Conservation (phyloP, 306 rosid species). For the Fagus sylvatica region DNA sequence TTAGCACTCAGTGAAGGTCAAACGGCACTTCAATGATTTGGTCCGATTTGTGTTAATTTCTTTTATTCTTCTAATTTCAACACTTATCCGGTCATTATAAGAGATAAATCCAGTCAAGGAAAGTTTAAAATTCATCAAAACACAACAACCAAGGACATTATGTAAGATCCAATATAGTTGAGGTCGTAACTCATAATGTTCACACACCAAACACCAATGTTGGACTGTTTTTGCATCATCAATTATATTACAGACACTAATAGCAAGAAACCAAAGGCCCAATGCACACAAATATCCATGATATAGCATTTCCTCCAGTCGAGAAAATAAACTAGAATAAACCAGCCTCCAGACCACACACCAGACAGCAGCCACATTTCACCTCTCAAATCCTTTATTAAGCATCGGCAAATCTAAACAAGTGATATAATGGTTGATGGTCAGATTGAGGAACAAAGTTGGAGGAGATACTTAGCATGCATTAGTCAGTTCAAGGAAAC, state of each 20-base stretch:
- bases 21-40: too few species aligned
- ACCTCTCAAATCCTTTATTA: not conserved
- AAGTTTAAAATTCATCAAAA: too few species aligned
- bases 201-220: not conserved
- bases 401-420: constrained; percentile 29
- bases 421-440: not conserved
- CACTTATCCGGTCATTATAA: too few species aligned
- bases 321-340: constrained; percentile 5
- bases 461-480: not conserved
- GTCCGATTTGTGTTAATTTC: too few species aligned
- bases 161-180: not conserved
- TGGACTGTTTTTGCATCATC: not conserved
- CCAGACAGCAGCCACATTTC: not conserved
- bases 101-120: too few species aligned
- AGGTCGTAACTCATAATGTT: not conserved
- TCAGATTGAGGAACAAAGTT: not conserved
- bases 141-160: not conserved
- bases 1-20: too few species aligned
- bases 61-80: too few species aligned
- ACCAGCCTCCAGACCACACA: not conserved
- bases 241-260: not conserved
- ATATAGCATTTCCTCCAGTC: not conserved
- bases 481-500: not conserved
- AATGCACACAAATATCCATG: not conserved
- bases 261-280: not conserved